Percentiles rank a stretch among this genome's conserved stretches.
Conservation (phyloP, 2,329 filamentous ascomycete species). For the Didymella exigua region DNA sequence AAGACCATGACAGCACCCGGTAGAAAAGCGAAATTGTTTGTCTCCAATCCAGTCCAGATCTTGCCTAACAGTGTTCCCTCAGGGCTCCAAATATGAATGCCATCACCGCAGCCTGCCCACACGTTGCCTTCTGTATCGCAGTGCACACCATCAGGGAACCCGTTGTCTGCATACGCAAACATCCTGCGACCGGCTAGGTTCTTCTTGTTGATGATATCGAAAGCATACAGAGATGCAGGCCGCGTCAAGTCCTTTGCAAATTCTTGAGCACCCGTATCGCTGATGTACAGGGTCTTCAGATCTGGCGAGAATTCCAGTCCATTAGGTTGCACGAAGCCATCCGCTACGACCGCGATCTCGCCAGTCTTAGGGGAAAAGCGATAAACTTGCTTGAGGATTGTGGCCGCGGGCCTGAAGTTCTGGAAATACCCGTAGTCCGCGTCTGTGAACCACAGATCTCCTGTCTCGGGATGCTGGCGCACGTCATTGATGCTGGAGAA, state of each 20-base stretch:
- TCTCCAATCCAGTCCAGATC: slow-evolving; percentile 57
- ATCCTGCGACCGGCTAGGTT: slow-evolving; percentile 47
- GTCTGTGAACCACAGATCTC: slow-evolving; percentile 59
- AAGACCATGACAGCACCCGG: slow-evolving; percentile 44
- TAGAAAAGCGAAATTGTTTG: slow-evolving; percentile 47
- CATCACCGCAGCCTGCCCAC: slow-evolving; percentile 61
- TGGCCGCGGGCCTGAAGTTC: slow-evolving; percentile 37
- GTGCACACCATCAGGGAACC: slow-evolving; percentile 65
- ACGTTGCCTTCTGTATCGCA: slow-evolving; percentile 61
- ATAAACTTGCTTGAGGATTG: slow-evolving; percentile 48
- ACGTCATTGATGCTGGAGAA: slow-evolving; percentile 54
- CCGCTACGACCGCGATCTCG: slow-evolving; percentile 50
- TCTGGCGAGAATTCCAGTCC: slow-evolving; percentile 55
- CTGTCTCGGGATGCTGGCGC: slow-evolving; percentile 49
- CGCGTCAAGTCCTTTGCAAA: slow-evolving; percentile 44
- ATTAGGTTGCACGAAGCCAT: slow-evolving; percentile 52
- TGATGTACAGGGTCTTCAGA: slow-evolving; percentile 53
- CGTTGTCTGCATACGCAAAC: slow-evolving; percentile 62
- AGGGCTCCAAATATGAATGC: slow-evolving; percentile 60
- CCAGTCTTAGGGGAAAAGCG: slow-evolving; percentile 52
- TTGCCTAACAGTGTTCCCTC: slow-evolving; percentile 61
- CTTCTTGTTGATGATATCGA: slow-evolving; percentile 49
- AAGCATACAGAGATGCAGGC: slow-evolving; percentile 52
- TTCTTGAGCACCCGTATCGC: slow-evolving; percentile 54
- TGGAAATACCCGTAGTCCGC: slow-evolving; percentile 46